Base-by-base conservation (phyloP, 2,329 filamentous ascomycete genomes). In the Orbilia blumenaviensis region DNA sequence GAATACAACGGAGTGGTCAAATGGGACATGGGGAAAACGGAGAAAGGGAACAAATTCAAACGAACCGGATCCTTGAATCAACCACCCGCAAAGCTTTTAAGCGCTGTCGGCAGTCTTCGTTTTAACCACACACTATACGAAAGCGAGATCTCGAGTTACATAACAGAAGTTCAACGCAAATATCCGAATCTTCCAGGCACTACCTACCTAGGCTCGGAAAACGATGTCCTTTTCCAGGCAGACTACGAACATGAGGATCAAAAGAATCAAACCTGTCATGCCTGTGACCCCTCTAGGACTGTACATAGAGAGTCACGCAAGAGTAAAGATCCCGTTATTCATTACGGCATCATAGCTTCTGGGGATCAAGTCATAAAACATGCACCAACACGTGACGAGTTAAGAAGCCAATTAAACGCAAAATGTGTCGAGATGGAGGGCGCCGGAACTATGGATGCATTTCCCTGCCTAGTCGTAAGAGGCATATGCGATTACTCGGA, bases 361-460 rank as follows among this genome's bases (percentile, higher is more conserved):
- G 54, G 54, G n/a, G 54, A 60, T n/a, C 27, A 60, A 23, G 54
- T 60, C 21, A 27, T 60, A 23, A 60, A 60, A 25, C 29, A 62
- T 44, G 56, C 56, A 8, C 10, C 21, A 1, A 23, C 8, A 14
- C 16, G 36, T 21, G 54, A 60, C 6, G 34, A 9, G 10, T 14
- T 46, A 6, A 27, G 36, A 6, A 25, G 7, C 16, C 21, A 58
- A 14, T 21, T 46, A 14, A 44, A 62, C 1, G 56, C 56, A 38
- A 62, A 62, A 34, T 63, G 58, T n/a, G n/a, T 63, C 41, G 58
- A 63, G 41, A 63, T 63, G 58, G 58, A 63, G 21, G 41, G 38
- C 2, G 38, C 23, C 9, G 58, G 58, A 8, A 29, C 21, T 2
- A 48, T 48, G 25, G 41, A 46, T 21, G 21, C 18, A 7, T 32